Percentiles rank a stretch among this genome's conserved stretches.
Conservation (phyloP, 768 basidiomycete species). For the Rhizopogon roseolus region DNA sequence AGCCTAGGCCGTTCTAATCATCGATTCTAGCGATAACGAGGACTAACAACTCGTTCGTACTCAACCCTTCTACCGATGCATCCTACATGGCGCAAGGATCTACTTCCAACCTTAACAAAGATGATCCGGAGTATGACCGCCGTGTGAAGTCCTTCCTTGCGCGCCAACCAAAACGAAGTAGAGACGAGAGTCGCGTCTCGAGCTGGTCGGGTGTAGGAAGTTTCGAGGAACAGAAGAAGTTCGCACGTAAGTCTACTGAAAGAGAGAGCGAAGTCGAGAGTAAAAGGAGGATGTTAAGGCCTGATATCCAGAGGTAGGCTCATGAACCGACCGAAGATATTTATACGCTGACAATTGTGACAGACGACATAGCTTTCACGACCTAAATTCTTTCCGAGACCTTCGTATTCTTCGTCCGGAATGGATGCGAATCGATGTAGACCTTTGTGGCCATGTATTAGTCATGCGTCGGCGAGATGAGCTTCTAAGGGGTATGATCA, state of each 20-base stretch:
- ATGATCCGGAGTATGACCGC: conserved; percentile 26
- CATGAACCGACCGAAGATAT: not conserved
- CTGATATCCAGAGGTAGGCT: conserved; percentile 1
- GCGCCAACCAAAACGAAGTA: conserved; percentile 1
- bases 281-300: conserved; percentile 4
- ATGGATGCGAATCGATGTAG: conserved; percentile 75
- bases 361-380: conserved; percentile 66
- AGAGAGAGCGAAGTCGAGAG: conserved; percentile 7
- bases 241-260: conserved; percentile 1
- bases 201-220: conserved; percentile 42
- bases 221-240: conserved; percentile 9
- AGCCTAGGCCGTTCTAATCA: conserved; percentile 3
- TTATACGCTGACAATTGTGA: not conserved
- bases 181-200: conserved; percentile 34
- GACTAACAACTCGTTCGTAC: conserved; percentile 14
- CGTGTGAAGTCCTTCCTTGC: conserved; percentile 22
- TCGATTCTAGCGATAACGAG: conserved; percentile 17
- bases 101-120: not conserved
- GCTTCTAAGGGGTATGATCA: conserved; percentile 61
- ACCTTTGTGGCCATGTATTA: conserved; percentile 69
- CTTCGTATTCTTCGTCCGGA: conserved; percentile 49
- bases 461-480: conserved; percentile 63
- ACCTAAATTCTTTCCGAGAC: conserved; percentile 44
- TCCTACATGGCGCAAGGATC: not conserved
- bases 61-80: conserved; percentile 24